A percentile compares a stretch with the other conserved stretches of the same genome.
These are phyloP conservation scores for Mortierella sp. DNA, from an alignment of 371 early-diverging fungal genomes.

Conservation along the genomic window DNA sequence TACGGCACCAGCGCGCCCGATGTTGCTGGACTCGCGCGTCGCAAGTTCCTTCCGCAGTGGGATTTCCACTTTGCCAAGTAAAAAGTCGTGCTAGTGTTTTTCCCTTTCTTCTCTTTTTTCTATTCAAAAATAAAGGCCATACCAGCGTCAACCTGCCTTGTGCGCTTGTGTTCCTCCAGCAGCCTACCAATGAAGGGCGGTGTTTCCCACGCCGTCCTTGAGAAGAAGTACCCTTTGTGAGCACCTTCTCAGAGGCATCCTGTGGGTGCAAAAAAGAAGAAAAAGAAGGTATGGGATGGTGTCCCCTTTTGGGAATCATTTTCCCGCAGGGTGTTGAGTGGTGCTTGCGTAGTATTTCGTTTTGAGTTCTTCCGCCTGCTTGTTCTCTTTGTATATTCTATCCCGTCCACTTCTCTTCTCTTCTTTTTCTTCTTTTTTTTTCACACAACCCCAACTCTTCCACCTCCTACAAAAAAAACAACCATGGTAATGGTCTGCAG, in stretches of 20 bases:
- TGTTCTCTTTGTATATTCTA: conserved; percentile 6
- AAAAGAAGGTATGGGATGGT: neutral
- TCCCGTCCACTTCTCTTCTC: neutral
- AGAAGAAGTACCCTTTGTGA: neutral
- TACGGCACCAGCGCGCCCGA: conserved; percentile 75
- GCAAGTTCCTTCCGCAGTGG: conserved; percentile 83
- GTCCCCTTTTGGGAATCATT: conserved; percentile 14
- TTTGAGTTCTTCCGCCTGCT: neutral
- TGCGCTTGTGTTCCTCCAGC: neutral
- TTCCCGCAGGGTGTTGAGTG: conserved; percentile 9
- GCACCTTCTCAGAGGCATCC: neutral
- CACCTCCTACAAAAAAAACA: neutral
- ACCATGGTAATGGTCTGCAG: conserved; percentile 54
- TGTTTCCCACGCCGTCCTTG: conserved; percentile 15
- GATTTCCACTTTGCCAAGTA: conserved; percentile 86
- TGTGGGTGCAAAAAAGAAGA: neutral
- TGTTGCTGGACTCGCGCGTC: conserved; percentile 68
- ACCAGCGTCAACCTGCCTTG: neutral
- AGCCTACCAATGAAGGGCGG: neutral
- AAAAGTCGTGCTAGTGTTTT: neutral
- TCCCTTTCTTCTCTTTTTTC: neutral
- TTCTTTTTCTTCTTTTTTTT: neutral
- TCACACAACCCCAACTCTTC: neutral
- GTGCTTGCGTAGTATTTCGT: neutral
- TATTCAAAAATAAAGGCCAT: neutral